phyloP scores from a whole-genome alignment of 805 yeast genomes.

The Hanseniaspora nectarophila region DNA sequence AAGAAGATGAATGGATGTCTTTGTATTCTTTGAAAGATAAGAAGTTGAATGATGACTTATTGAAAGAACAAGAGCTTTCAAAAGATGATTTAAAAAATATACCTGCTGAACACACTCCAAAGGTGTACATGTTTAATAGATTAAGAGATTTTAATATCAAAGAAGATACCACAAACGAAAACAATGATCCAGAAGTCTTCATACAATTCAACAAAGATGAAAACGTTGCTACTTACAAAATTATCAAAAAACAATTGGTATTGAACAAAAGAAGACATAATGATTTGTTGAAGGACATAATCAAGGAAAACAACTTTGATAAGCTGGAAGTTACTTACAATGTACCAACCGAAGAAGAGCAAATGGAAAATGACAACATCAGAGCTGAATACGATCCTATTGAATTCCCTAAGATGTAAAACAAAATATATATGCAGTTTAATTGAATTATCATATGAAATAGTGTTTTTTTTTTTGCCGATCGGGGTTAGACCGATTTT shows the following conservation, averaged over 20 bases:
- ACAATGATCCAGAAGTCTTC: slow-evolving; percentile 42
- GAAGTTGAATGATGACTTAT: slow-evolving; percentile 32
- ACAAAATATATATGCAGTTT: neutral
- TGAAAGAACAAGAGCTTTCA: slow-evolving; percentile 31
- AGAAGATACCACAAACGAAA: slow-evolving; percentile 20
- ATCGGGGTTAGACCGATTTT: neutral
- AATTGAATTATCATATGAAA: neutral
- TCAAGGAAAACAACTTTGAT: slow-evolving; percentile 47
- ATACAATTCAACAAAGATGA: slow-evolving; percentile 45
- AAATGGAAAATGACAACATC: slow-evolving; percentile 42
- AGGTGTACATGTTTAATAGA: slow-evolving; percentile 47
- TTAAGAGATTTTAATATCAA: slow-evolving; percentile 72
- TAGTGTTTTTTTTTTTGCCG: neutral
- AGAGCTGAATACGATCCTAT: slow-evolving; percentile 60
- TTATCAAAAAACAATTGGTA: slow-evolving; percentile 64
- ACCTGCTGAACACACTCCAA: slow-evolving; percentile 38
- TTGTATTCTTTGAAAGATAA: slow-evolving; percentile 40
- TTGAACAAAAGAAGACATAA: slow-evolving; percentile 74
- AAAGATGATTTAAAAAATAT: slow-evolving; percentile 22
- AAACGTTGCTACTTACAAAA: slow-evolving; percentile 61
- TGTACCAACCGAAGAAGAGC: slow-evolving; percentile 53
- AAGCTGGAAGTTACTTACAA: slow-evolving; percentile 44
- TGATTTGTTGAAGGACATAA: slow-evolving; percentile 28
- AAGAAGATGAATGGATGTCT: slow-evolving; percentile 68
- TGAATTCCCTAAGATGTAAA: slow-evolving; percentile 36